Percentiles rank a stretch among this genome's conserved stretches.
Evolutionary conservation across 2,329 filamentous ascomycete species (phyloP).

Genomic region (Colletotrichum endophyticum): DNA sequence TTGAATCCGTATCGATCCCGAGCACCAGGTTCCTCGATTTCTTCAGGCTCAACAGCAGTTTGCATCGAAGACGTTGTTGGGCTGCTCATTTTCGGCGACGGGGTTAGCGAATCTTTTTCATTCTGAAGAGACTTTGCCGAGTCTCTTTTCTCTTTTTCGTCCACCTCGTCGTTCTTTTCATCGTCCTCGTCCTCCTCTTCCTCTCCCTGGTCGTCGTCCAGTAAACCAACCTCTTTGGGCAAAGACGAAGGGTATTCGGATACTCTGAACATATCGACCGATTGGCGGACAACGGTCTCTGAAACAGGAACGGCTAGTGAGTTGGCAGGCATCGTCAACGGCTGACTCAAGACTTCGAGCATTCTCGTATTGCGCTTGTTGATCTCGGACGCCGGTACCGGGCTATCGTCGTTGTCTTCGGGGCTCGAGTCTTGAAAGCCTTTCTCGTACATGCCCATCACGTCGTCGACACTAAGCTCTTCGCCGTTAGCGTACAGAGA

Average conservation of each 20-base stretch:
- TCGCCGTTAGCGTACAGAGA: slow-evolving; percentile 61
- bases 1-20: slow-evolving; percentile 93
- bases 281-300: slow-evolving; percentile 32
- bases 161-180: slow-evolving; percentile 22
- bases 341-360: slow-evolving; percentile 44
- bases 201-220: slow-evolving; percentile 27
- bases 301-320: slow-evolving; percentile 19
- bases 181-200: slow-evolving; percentile 30
- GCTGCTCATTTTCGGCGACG: slow-evolving; percentile 18
- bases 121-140: slow-evolving; percentile 49
- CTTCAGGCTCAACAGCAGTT: slow-evolving; percentile 32
- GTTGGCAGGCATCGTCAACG: slow-evolving; percentile 31
- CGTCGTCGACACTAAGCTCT: slow-evolving; percentile 67
- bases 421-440: slow-evolving; percentile 56
- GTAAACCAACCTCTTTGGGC: slow-evolving; percentile 23
- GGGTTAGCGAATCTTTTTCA: slow-evolving; percentile 26
- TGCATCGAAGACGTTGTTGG: slow-evolving; percentile 2
- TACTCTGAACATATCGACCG: slow-evolving; percentile 41
- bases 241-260: slow-evolving; percentile 44
- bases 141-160: slow-evolving; percentile 46
- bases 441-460: slow-evolving; percentile 73
- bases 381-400: slow-evolving; percentile 43
- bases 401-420: slow-evolving; percentile 35
- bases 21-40: slow-evolving; percentile 52
- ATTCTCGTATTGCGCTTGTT: slow-evolving; percentile 40